These are phyloP conservation scores for Tolypocladium nubicola DNA, from an alignment of 2,329 filamentous ascomycete genomes.

Conservation along the genomic window DNA sequence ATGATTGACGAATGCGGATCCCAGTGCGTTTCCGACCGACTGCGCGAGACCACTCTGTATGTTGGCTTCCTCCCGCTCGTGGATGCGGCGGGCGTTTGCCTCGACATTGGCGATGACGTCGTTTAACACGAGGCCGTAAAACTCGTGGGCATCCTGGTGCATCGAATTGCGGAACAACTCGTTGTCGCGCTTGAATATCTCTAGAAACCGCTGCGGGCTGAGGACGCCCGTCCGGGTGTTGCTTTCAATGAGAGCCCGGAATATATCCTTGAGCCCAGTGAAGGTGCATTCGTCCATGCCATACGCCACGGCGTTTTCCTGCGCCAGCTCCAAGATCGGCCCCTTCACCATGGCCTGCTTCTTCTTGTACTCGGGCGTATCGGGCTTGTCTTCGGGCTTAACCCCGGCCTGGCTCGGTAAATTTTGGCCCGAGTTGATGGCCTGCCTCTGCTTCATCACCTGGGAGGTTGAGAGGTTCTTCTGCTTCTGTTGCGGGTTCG, in stretches of 20 bases:
- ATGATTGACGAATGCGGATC: conserved; percentile 22
- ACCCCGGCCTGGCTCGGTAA: conserved; percentile 42
- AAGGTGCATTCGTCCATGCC: conserved; percentile 94
- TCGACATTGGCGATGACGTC: conserved; percentile 93
- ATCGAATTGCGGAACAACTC: conserved; percentile 96
- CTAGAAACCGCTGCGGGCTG: conserved; percentile 84
- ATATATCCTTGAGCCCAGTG: conserved; percentile 91
- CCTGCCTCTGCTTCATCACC: conserved; percentile 44
- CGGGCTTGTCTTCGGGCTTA: conserved; percentile 82
- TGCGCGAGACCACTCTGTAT: conserved; percentile 35
- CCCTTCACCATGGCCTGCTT: conserved; percentile 84
- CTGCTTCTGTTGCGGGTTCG: conserved; percentile 29
- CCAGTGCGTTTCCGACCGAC: conserved; percentile 33
- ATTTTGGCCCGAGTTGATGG: conserved; percentile 42
- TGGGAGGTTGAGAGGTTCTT: conserved; percentile 46
- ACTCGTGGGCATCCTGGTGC: conserved; percentile 98
- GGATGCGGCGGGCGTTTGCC: conserved; percentile 61
- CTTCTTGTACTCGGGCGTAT: conserved; percentile 96
- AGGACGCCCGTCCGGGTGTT: conserved; percentile 77
- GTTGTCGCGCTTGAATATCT: conserved; percentile 87
- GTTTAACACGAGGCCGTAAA: conserved; percentile 89
- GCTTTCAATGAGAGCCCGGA: conserved; percentile 77
- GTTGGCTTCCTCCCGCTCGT: conserved; percentile 33
- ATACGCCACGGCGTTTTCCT: conserved; percentile 69
- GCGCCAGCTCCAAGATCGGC: conserved; percentile 74